Conservation (phyloP, 1,284 basidiomycete genomes). For the Athelia psychrophila region DNA sequence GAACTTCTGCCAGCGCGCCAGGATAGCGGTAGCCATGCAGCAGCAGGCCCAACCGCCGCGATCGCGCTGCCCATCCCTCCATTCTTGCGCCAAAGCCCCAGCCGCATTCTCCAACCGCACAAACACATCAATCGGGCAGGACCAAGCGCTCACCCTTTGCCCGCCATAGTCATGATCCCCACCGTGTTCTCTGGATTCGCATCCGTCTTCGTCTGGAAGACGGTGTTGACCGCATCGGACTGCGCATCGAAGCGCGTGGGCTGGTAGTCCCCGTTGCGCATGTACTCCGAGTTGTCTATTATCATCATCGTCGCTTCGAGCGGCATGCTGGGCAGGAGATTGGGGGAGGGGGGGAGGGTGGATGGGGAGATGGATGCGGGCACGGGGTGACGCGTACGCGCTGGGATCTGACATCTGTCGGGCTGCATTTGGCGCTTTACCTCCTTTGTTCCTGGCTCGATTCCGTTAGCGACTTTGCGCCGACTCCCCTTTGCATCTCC, state of each 20-base stretch:
- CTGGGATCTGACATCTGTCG: too few relatives aligned
- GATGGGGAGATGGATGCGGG: background rate
- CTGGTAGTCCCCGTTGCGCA: constrained; percentile 94
- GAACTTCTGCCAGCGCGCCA: too few relatives aligned
- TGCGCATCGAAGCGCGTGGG: constrained; percentile 91
- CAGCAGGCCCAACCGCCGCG: too few relatives aligned
- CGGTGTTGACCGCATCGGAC: constrained; percentile 85
- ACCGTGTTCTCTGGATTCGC: constrained; percentile 98
- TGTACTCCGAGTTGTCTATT: constrained; percentile 93
- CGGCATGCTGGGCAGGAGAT: constrained; percentile 70
- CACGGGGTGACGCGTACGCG: background rate
- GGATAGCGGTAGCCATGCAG: too few relatives aligned
- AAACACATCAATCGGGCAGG: background rate
- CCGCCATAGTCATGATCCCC: constrained; percentile 97
- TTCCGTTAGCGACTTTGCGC: too few relatives aligned
- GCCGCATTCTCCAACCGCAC: too few relatives aligned
- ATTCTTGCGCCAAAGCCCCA: too few relatives aligned
- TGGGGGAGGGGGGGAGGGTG: background rate
- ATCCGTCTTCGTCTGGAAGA: constrained; percentile 93
- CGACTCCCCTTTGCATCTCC: too few relatives aligned
- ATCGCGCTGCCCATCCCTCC: too few relatives aligned
- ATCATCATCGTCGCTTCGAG: constrained; percentile 93
- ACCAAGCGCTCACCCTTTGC: constrained; percentile 70
- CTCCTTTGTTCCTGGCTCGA: too few relatives aligned
- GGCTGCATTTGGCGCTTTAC: too few relatives aligned